Evolutionary conservation across 148 eudicot genomes (phyloP).

Genomic region (Rhododendron simsii): DNA sequence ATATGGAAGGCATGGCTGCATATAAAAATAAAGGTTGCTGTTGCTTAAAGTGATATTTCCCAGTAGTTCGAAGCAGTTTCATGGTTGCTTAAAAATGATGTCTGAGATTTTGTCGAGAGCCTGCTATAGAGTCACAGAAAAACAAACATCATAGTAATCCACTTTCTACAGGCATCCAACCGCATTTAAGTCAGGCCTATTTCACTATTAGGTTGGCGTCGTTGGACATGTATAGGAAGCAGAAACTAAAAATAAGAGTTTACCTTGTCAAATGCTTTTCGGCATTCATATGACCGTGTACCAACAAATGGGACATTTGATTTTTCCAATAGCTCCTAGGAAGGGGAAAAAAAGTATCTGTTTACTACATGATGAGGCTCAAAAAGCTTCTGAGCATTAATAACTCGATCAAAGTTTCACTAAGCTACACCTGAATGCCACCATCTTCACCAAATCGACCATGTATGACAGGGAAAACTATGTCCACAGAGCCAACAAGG

Average conservation of each 20-base stretch:
- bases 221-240: background rate
- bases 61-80: background rate
- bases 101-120: background rate
- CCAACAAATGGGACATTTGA: conserved; percentile 80
- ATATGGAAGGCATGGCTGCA: background rate
- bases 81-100: background rate
- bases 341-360: background rate
- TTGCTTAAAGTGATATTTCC: background rate
- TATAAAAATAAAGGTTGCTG: background rate
- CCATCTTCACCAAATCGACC: conserved; percentile 98
- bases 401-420: background rate
- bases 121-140: background rate
- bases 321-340: conserved; percentile 74
- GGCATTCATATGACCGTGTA: conserved; percentile 62
- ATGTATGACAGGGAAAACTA: conserved; percentile 91
- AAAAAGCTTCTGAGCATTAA: background rate
- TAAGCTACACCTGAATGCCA: conserved; percentile 57
- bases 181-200: background rate
- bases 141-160: background rate
- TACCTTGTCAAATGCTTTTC: conserved; percentile 90
- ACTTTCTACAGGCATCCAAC: background rate
- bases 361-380: background rate
- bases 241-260: background rate
- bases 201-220: background rate
- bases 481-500: conserved; percentile 71